Percentiles rank a stretch among this genome's conserved stretches.
Conservation (phyloP, 805 yeast genomes). For the Starmerella bombicola region DNA sequence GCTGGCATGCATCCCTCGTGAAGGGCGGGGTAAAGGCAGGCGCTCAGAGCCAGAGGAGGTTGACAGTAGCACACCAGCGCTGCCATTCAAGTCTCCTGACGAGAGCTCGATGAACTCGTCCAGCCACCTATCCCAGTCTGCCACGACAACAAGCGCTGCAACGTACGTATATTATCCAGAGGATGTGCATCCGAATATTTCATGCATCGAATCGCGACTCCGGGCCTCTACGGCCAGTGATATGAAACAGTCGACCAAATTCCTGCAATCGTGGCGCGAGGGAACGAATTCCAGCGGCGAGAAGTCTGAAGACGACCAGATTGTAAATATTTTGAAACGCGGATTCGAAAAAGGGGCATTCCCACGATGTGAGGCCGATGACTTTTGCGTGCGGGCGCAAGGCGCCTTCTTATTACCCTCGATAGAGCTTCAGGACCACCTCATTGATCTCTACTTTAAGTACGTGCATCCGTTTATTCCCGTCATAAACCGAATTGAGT, state of each 20-base stretch:
- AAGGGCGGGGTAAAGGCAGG: conserved; percentile 31
- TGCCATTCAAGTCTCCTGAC: neutral
- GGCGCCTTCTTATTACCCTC: conserved; percentile 66
- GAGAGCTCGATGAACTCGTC: too few species aligned
- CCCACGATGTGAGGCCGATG: conserved; percentile 27
- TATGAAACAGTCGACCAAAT: neutral
- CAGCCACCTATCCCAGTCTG: too few species aligned
- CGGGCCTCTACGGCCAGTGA: neutral
- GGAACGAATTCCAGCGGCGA: conserved; percentile 2
- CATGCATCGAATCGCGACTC: neutral
- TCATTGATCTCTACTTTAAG: conserved; percentile 50
- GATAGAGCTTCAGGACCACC: conserved; percentile 43
- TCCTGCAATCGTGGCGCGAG: conserved; percentile 1
- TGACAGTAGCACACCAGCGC: neutral
- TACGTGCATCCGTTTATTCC: conserved; percentile 60
- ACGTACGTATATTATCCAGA: neutral
- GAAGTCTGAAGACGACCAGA: conserved; percentile 8
- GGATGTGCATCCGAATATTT: neutral
- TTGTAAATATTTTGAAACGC: neutral
- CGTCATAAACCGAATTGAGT: conserved; percentile 48
- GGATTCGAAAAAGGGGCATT: conserved; percentile 1
- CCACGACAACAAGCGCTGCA: neutral
- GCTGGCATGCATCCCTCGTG: conserved; percentile 59
- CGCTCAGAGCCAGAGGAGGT: conserved; percentile 17
- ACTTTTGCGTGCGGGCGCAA: conserved; percentile 39